Evolutionary conservation across 441 rosid genomes (phyloP), one percentile per base, ranked within the genome.

Genomic region (Pelargonium citronellum): DNA sequence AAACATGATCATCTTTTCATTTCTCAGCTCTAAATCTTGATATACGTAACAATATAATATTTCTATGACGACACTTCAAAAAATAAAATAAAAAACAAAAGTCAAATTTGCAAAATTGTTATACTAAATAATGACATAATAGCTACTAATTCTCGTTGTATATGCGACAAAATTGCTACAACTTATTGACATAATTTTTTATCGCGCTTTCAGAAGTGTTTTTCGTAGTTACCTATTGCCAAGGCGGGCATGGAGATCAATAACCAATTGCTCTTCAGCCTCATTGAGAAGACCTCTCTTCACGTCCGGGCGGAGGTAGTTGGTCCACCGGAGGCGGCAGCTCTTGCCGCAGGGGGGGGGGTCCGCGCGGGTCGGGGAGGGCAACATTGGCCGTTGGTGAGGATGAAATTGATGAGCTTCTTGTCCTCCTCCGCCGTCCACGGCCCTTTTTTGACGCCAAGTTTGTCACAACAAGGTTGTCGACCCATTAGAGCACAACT

Each of bases 241-340:
- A 53, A 88, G 89, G 9, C 73, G 84, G 67, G 89, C 87, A 16
- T 88, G 92, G 65, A 88, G 92, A 63, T 88, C 87, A 75, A 88
- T 85, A 19, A 88, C 86, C n/a, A 86, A 83, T 69, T 88, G 82
- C 19, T 81, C 83, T 49, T 88, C 92, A 3, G 77, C 85, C 67
- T 85, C 89, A 70, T 70, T 85, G 22, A 88, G 87, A 70, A 85
- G 85, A 63, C 93, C 93, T 13, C 89, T 75, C 74, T 88, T 88
- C 69, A 88, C 77, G 85, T 86, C 90, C 0, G 92, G 90, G 6
- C 92, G 86, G 71, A 88, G 90, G 71, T 88, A 86, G 68, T 88
- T 88, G 5, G 87, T 88, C 92, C 92, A 88, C 17, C 92, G 89
- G 74, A 86, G 87, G 43, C 90, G 89, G 78, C 92, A 86, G 43